These are phyloP conservation scores for Cetradonia linearis DNA, from an alignment of 495 filamentous ascomycete species.

Conservation along the genomic window DNA sequence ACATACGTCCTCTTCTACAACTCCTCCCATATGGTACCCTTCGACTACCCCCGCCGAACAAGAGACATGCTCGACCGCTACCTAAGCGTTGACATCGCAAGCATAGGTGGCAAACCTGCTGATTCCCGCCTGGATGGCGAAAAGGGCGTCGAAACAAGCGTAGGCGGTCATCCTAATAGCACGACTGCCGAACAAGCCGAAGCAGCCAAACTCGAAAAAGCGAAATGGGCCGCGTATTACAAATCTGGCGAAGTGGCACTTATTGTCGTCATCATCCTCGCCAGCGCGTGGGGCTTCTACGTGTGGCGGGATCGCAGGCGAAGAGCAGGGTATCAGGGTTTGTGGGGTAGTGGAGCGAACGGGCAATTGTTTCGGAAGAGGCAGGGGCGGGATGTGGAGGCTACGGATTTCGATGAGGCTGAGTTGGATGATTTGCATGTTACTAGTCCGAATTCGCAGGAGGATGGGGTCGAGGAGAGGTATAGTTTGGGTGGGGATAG, in stretches of 20 bases:
- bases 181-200: conserved; percentile 62
- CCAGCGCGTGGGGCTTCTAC: conserved; percentile 71
- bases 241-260: conserved; percentile 85
- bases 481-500: conserved; percentile 53
- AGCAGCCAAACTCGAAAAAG: conserved; percentile 65
- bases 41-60: conserved; percentile 75
- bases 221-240: conserved; percentile 87
- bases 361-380: conserved; percentile 37
- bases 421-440: conserved; percentile 70
- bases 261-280: conserved; percentile 70
- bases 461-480: conserved; percentile 26
- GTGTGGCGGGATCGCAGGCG: conserved; percentile 68
- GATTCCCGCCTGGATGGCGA: conserved; percentile 87
- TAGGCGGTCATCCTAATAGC: conserved; percentile 78
- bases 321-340: conserved; percentile 44
- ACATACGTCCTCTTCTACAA: conserved; percentile 97
- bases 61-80: conserved; percentile 97
- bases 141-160: conserved; percentile 72
- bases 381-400: conserved; percentile 55
- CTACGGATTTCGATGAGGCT: conserved; percentile 79
- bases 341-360: conserved; percentile 30
- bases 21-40: conserved; percentile 94
- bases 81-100: conserved; percentile 83
- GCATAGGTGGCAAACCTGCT: conserved; percentile 74
- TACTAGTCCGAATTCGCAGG: conserved; percentile 25